Percentiles rank a stretch among this genome's conserved stretches.
Evolutionary conservation across 192 early-diverging fungal genomes (phyloP).

Genomic region (Backusella tarrabulga): DNA sequence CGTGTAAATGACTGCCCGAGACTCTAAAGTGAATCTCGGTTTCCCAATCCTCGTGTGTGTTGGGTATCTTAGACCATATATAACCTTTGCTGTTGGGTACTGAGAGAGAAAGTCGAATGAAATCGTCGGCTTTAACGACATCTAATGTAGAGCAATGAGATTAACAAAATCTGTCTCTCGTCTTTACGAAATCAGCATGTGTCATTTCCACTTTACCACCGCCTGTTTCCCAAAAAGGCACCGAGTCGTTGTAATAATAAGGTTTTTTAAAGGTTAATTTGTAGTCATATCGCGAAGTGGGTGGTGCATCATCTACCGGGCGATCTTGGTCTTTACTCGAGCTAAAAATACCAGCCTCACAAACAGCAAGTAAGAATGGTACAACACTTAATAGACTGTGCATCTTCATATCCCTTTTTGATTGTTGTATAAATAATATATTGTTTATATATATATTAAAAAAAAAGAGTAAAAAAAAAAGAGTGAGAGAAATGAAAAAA

Average conservation of each 20-base stretch:
- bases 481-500: not conserved
- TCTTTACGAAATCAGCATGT: no score
- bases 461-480: not conserved
- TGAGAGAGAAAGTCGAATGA: conserved; percentile 60
- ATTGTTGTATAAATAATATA: not conserved
- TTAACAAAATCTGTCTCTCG: no score
- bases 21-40: conserved; percentile 63
- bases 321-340: not conserved
- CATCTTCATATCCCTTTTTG: conserved; percentile 6
- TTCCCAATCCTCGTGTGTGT: conserved; percentile 71
- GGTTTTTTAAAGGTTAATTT: conserved; percentile 63
- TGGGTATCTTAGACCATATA: conserved; percentile 61
- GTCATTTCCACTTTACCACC: conserved; percentile 33
- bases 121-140: conserved; percentile 37
- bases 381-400: not conserved
- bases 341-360: conserved; percentile 8
- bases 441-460: not conserved
- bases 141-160: not conserved
- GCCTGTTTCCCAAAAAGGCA: conserved; percentile 52
- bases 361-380: not conserved
- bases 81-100: conserved; percentile 53
- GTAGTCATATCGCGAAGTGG: conserved; percentile 47
- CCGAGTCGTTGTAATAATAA: conserved; percentile 40
- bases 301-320: not conserved
- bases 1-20: conserved; percentile 54